Conservation (phyloP, 106 monocot species). For the Dendrobium catenatum region DNA sequence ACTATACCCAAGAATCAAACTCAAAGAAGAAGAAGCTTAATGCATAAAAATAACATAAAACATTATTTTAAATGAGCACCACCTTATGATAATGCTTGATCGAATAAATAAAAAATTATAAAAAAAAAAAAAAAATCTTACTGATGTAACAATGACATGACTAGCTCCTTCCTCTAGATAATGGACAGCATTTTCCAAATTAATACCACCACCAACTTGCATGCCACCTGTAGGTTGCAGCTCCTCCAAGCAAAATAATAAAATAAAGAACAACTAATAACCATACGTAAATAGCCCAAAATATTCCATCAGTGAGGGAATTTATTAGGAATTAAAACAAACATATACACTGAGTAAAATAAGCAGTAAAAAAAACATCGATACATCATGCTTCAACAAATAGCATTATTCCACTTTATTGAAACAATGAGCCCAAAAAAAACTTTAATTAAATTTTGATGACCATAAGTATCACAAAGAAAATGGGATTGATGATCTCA, state of each 20-base stretch:
- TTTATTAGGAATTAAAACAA: not conserved
- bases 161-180: conserved; percentile 86
- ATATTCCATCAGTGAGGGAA: not conserved
- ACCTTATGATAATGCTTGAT: not conserved
- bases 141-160: conserved; percentile 98
- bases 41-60: not conserved
- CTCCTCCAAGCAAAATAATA: conserved; percentile 3
- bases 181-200: conserved; percentile 55
- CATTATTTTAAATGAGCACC: not conserved
- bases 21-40: conserved; percentile 1
- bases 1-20: not conserved
- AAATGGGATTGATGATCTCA: not conserved
- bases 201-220: conserved; percentile 98
- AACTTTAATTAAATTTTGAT: no score
- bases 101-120: not conserved
- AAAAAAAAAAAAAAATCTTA: conserved; percentile 21
- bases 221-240: conserved; percentile 59
- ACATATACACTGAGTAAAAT: not conserved
- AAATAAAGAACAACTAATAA: not conserved
- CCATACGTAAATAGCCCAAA: not conserved
- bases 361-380: not conserved
- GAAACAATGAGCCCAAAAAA: no score
- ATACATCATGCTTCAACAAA: not conserved
- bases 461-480: no score
- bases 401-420: not conserved